A percentile compares a stretch with the other conserved stretches of the same genome.
Evolutionary conservation across 257 asterid species (phyloP).

Genomic region (Osmanthus fragrans): DNA sequence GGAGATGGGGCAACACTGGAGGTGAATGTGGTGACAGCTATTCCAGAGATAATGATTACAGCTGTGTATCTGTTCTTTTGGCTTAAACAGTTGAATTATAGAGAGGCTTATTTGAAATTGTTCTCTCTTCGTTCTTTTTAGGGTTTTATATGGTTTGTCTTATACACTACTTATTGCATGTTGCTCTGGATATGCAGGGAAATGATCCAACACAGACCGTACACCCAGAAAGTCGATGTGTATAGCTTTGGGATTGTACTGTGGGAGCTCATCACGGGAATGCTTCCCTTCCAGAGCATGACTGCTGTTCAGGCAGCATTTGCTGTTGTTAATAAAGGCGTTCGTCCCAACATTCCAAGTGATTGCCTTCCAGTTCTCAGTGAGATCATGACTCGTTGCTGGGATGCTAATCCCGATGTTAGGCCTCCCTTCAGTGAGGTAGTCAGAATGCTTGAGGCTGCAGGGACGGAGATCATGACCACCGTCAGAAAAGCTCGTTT

Average conservation of each 20-base stretch:
- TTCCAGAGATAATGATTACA: background rate
- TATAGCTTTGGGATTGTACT: conserved; percentile 64
- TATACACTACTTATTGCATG: conserved; percentile 24
- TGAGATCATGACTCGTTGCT: conserved; percentile 66
- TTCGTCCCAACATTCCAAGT: conserved; percentile 57
- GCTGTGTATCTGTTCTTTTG: background rate
- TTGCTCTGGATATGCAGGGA: conserved; percentile 50
- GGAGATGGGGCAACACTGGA: background rate
- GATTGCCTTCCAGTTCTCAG: conserved; percentile 60
- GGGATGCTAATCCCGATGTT: conserved; percentile 61
- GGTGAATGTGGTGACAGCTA: background rate
- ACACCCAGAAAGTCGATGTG: conserved; percentile 65
- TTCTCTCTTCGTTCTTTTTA: background rate
- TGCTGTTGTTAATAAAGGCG: conserved; percentile 69
- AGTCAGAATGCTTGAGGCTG: conserved; percentile 64
- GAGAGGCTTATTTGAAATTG: background rate
- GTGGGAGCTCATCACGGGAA: conserved; percentile 64
- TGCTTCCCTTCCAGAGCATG: conserved; percentile 68
- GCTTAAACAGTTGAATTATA: background rate
- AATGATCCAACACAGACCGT: conserved; percentile 61
- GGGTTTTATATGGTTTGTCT: background rate
- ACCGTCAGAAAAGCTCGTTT: conserved; percentile 71
- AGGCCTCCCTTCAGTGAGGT: conserved; percentile 63
- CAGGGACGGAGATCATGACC: conserved; percentile 64
- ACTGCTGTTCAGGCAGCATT: conserved; percentile 72